These are phyloP conservation scores for Didymella segeticola DNA, from an alignment of 2,329 filamentous ascomycete species.

Conservation along the genomic window DNA sequence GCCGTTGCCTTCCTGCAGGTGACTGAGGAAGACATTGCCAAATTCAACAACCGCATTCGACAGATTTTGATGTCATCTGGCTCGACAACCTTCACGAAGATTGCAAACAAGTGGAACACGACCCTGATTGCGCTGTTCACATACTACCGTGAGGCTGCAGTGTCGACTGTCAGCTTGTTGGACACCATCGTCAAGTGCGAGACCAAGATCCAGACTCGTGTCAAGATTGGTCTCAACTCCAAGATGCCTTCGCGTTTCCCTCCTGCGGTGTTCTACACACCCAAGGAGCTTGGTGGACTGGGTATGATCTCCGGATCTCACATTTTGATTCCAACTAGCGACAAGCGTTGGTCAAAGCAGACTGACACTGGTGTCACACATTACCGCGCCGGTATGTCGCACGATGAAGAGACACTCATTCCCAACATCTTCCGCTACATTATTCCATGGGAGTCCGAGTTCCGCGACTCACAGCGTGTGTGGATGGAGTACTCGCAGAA, in stretches of 20 bases:
- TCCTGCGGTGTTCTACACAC: constrained; percentile 97
- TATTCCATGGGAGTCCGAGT: constrained; percentile 98
- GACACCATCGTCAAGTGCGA: constrained; percentile 99
- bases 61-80: constrained; percentile 99
- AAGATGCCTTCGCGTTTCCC: constrained; percentile 99
- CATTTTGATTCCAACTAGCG: constrained; percentile 94
- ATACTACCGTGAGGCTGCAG: constrained; percentile 96
- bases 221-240: constrained; percentile 98
- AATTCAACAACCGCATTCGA: constrained; percentile 98
- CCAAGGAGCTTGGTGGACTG: constrained; percentile 94
- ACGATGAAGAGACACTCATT: constrained; percentile 96
- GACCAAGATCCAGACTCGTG: constrained; percentile 98
- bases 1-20: constrained; percentile 98
- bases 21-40: constrained; percentile 95
- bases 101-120: constrained; percentile 99
- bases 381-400: constrained; percentile 96
- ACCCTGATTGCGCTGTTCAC: constrained; percentile 96
- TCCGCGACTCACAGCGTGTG: constrained; percentile 97
- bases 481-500: constrained; percentile 99
- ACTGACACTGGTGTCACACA: constrained; percentile 97
- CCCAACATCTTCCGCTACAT: constrained; percentile 99
- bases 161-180: constrained; percentile 90
- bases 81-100: constrained; percentile 99
- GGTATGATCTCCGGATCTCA: constrained; percentile 99
- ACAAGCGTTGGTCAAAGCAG: constrained; percentile 98